Evolutionary conservation across 805 yeast genomes (phyloP), one percentile per base, ranked within the genome.

Genomic region (Teunomyces kruisii): DNA sequence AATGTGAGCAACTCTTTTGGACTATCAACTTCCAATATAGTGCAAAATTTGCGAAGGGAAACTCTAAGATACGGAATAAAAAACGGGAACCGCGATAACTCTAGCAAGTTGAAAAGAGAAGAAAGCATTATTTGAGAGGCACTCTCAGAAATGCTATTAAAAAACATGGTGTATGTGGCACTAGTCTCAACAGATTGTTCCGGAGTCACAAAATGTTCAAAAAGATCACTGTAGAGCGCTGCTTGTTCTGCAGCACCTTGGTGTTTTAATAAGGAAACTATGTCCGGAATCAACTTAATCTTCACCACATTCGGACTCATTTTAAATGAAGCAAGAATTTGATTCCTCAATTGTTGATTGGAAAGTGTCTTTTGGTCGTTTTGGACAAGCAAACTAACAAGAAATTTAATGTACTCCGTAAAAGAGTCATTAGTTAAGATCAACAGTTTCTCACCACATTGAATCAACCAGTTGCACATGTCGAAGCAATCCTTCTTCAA

Each of bases 401-500:
- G 46, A 3, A 79, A 56, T 10, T 52, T 52, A 3, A 72, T 55
- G 15, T 74, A 60, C 16, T 59, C 62, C 1, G 54, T 17, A 3
- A 56, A 50, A 1, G 78, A 64, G 1, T 17, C 15, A 16, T 65
- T 71, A 0, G 80, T 74, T 40, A 65, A 53, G 10, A 81, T 59
- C 39, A 76, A 58, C 2, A 59, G 54, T 27, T 70, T 76, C 1
- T 65, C 61, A 3, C 71, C 69, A 39, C 81, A 62, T 13, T 61
- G 53, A 2, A 67, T 32, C 7, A 80, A 48, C 74, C 80, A 83
- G 1, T 63, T 57, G 32, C 71, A 63, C 14, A 83, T 69, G 50
- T 81, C 86, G 30, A 54, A 55, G 36, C 74, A 71, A 40, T 80
- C 84, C 3, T 65, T 65, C 14, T 57, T 50, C 6, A 76, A 54